These are phyloP conservation scores for Cicer cuneatum DNA, from an alignment of 306 rosid genomes.

Conservation along the genomic window DNA sequence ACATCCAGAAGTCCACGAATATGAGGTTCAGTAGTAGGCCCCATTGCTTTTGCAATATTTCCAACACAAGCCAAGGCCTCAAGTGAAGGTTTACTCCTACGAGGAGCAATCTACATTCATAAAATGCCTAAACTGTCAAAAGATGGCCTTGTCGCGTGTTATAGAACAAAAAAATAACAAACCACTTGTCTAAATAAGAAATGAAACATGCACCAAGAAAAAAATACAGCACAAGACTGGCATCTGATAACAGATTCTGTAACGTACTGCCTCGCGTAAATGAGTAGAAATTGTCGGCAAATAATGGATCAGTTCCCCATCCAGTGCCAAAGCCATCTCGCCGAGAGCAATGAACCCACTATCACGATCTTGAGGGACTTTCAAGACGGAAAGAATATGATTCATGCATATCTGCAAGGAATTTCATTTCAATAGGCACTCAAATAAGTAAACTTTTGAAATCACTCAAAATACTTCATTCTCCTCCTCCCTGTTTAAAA, in stretches of 20 bases:
- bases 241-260: conserved; percentile 26
- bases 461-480: conserved; percentile 25
- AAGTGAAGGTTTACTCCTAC: conserved; percentile 91
- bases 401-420: conserved; percentile 96
- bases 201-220: conserved; percentile 29
- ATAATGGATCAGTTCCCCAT: conserved; percentile 86
- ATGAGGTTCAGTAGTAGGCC: conserved; percentile 84
- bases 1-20: conserved; percentile 90
- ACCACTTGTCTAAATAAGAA: conserved; percentile 33
- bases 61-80: conserved; percentile 99
- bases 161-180: conserved; percentile 40
- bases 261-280: conserved; percentile 94
- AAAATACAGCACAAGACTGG: conserved; percentile 29
- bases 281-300: conserved; percentile 86
- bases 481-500: conserved; percentile 35
- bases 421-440: conserved; percentile 48
- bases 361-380: conserved; percentile 93
- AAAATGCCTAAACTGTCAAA: conserved; percentile 44
- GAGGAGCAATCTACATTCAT: conserved; percentile 89
- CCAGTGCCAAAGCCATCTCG: conserved; percentile 99
- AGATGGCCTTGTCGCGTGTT: conserved; percentile 37
- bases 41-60: conserved; percentile 97
- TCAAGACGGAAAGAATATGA: conserved; percentile 91
- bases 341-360: conserved; percentile 99
- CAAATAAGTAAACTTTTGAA: conserved; percentile 25